Evolutionary conservation across 805 yeast genomes (phyloP).

Genomic region (Lipomyces anomalus): DNA sequence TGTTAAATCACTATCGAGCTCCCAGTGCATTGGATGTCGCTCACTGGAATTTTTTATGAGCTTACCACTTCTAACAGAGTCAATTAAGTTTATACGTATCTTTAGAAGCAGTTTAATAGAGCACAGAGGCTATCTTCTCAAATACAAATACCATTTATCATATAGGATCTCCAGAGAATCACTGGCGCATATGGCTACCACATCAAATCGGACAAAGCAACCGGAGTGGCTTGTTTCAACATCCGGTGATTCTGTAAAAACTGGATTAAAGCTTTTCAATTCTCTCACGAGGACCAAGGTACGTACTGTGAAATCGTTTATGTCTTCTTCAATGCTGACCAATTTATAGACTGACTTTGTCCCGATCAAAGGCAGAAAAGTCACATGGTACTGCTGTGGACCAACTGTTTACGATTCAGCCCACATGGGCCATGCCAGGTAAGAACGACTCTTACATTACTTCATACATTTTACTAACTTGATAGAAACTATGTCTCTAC

Average conservation of each 20-base stretch:
- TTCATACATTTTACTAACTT: not conserved
- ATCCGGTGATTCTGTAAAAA: constrained; percentile 21
- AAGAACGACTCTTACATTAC: not conserved
- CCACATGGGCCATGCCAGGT: constrained; percentile 93
- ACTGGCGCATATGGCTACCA: too few relatives aligned
- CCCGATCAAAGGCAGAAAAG: constrained; percentile 55
- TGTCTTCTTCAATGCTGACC: not conserved
- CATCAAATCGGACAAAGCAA: constrained; percentile 39
- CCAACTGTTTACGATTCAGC: constrained; percentile 95
- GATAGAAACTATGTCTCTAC: constrained; percentile 81
- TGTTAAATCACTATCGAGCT: too few relatives aligned
- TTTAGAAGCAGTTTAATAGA: too few relatives aligned
- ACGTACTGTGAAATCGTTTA: constrained; percentile 29
- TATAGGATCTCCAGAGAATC: too few relatives aligned
- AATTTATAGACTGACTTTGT: constrained; percentile 40
- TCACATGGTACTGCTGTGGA: constrained; percentile 97
- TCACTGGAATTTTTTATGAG: too few relatives aligned
- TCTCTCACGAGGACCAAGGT: constrained; percentile 75
- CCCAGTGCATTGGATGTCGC: too few relatives aligned
- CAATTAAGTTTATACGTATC: too few relatives aligned
- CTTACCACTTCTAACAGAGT: too few relatives aligned
- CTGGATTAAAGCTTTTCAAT: constrained; percentile 16
- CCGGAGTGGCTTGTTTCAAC: constrained; percentile 50
- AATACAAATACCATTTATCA: too few relatives aligned
- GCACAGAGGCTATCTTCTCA: too few relatives aligned